Evolutionary conservation across 2,329 filamentous ascomycete genomes (phyloP), one percentile per base, ranked within the genome.

Genomic region (Pseudogymnoascus destructans): DNA sequence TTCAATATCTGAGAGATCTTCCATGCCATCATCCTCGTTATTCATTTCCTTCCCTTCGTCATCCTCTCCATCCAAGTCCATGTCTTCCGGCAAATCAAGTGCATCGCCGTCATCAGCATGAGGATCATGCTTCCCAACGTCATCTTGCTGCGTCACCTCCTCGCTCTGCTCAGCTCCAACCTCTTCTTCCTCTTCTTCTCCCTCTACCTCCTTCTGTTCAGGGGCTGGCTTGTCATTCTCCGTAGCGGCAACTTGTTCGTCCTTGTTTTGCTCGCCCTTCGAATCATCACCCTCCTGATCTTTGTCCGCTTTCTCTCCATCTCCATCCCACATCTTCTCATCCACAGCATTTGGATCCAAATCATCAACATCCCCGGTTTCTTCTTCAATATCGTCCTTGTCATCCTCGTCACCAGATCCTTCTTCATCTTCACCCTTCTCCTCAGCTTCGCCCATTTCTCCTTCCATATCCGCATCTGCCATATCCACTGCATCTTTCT

Each of bases 241-340:
- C 58, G 75, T 71, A 15, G 77, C 73, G 65, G 64, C 70, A 62
- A 68, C 72, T 61, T 68, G 66, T 61, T 77, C 69, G 21, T 85
- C 80, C 55, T 85, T 79, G 11, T 81, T 78, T 61, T 84, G 78
- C 67, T 87, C 79, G 0, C 84, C 85, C 66, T 88, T 84, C 17
- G 86, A 75, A 60, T 89, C 79, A 58, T 90, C 83, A 5, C 82
- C 85, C 67, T 89, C 77, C 66, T 89, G 86, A 46, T 96, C 87
- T 64, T 93, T 93, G 54, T 92, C 86, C 1, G 87, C 84, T 46
- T 91, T 79, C 54, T 85, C 78, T 42, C 89, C 85, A 49, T 85
- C 84, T 36, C 90, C 91, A 71, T 98, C 91, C 93, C 93, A 98
- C 80, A 97, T 90, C 76, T 97, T 98, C 74, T 98, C 95, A 69